Percentiles rank a stretch among this genome's conserved stretches.
phyloP scores from a whole-genome alignment of 768 basidiomycete genomes.

The Mycena pura region DNA sequence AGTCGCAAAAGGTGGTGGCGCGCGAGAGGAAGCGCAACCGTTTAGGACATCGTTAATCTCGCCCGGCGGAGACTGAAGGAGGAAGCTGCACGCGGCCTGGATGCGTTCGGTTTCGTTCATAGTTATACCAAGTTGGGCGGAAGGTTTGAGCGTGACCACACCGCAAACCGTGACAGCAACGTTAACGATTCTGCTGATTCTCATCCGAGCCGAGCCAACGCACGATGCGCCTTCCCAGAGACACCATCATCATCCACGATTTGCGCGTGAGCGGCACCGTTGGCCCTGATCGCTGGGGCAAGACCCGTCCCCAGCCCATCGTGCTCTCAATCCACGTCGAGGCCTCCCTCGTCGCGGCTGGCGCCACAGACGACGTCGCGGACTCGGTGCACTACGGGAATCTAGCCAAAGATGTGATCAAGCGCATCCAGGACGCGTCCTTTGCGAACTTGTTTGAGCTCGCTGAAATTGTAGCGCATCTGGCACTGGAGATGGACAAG shows the following conservation, averaged over 20 bases:
- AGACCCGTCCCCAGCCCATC: constrained; percentile 55
- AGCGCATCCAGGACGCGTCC: constrained; percentile 31
- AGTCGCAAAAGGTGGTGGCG: constrained; percentile 10
- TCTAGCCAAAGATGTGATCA: constrained; percentile 56
- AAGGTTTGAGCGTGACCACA: no score
- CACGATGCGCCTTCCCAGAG: constrained; percentile 1
- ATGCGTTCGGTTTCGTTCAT: constrained; percentile 75
- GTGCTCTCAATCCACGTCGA: constrained; percentile 54
- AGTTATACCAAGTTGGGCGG: no score
- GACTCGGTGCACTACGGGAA: constrained; percentile 73
- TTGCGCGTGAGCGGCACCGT: constrained; percentile 11
- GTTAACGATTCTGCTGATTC: no score
- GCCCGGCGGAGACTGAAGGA: constrained; percentile 92
- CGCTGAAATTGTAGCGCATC: constrained; percentile 42
- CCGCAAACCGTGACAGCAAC: no score
- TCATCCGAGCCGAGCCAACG: no score
- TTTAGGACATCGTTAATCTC: constrained; percentile 97
- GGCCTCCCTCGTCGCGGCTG: constrained; percentile 49
- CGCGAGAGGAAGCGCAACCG: constrained; percentile 52
- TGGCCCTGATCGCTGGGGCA: constrained; percentile 61
- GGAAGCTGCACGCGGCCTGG: constrained; percentile 74
- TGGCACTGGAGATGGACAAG: constrained; percentile 5
- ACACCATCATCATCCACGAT: constrained; percentile 5
- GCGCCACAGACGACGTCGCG: constrained; percentile 54
- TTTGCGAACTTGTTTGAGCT: constrained; percentile 41